Base-by-base conservation (phyloP, 768 basidiomycete genomes). In the Russula brevipes region DNA sequence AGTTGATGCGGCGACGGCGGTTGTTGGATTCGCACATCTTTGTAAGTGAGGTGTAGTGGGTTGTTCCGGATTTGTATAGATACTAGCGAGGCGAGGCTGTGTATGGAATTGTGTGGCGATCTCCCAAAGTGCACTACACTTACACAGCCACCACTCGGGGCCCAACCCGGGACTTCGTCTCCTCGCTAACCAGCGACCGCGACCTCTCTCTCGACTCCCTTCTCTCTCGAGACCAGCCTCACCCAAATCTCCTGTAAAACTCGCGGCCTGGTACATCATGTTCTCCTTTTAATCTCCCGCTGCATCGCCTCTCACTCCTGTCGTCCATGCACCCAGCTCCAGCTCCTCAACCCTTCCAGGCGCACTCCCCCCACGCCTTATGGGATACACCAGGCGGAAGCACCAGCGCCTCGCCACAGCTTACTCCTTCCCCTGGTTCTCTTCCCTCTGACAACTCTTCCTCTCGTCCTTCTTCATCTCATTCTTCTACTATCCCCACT, bases 1-100 rank as follows among this genome's bases (percentile, higher is more conserved):
- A 91, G 73, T 73, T 93, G 72, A 87, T 94, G 80, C 76, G 86
- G 69, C 80, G 93, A 68, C 82, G 89, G 57, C 82, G 92, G 69
- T 72, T 94, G 72, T 77, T 94, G 57, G 88, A 89, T 67, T 80
- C 86, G 56, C 87, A 89, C 70, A 85, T 88, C 54, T 85, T 77
- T 80, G 73, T 73, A 17, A 63, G 59, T 36, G 67, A 61, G 60
- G 52, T 31, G 47, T 49, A 4, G 19, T 30, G 47, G 16, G 5
- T 39, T 12, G 5, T 38, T 35, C 19, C 6, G 44, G 46, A 24
- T 24, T 19, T 45, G 45, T 16, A 54, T 54, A 42, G 33, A 33
- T 45, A 45, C 44, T 12, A 19, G 7, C n/a, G n/a, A 19, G 5
- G 33, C 33, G 49, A 50, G 52, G 52, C 52, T 39, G 50, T 45